Base-by-base conservation (phyloP, 371 early-diverging fungal genomes). In the Mortierella sp. region DNA sequence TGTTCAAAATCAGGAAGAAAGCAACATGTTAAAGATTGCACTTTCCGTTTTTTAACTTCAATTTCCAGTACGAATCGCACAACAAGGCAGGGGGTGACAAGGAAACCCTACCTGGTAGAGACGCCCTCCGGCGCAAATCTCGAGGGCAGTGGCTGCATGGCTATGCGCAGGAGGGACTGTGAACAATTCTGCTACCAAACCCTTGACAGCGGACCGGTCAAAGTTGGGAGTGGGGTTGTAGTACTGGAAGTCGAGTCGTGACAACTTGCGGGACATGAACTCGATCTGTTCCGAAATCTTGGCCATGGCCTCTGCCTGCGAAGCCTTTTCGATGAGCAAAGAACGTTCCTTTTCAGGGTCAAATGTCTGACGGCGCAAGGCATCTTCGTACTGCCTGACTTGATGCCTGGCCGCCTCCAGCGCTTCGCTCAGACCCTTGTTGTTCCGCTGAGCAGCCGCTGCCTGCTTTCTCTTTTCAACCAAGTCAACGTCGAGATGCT, bases 121-220 rank as follows among this genome's bases (percentile, higher is more conserved):
- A 63, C 94, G 91, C 1, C 98, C 98, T 60, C 98, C 99, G 14
- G 99, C 99, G 79, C 96, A 96, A 71, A 98, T 93, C 82, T 99
- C 99, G 24, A 99, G 88, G 0, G 99, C 99, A 0, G 93, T 93
- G 0, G 96, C 89, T 5, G 93, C 91, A 43, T 94, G 88, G 38
- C 84, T 81, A 71, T 95, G 76, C 49, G 93, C 90, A 71, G 94
- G 88, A 29, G 93, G 93, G 12, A 99, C 84, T 10, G 84, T 87
- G 71, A 99, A 91, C 46, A 99, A 88, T 83, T 98, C 95, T 1
- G 97, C 99, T 16, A 99, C 97, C 5, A 97, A 88, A 8, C 99
- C 99, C 82, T 95, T 96, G 68, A 99, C 98, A 78, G 95, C 89
- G 55, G 91, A 88, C 10, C 96, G 95, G 88, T 99, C 97, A 90